phyloP scores from a whole-genome alignment of 169 alveolate species.

The Miamiensis avidus region DNA sequence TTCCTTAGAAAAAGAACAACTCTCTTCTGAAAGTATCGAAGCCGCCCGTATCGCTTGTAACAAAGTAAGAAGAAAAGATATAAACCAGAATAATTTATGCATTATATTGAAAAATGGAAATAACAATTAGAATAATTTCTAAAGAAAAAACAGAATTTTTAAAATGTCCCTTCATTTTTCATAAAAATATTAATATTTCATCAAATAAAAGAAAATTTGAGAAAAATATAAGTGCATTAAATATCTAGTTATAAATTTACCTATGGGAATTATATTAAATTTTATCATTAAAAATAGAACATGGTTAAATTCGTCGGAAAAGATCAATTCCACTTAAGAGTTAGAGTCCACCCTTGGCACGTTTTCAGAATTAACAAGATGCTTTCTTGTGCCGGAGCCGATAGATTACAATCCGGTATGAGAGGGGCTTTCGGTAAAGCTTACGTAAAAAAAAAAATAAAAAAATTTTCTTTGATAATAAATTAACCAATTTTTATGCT shows the following conservation, averaged over 20 bases:
- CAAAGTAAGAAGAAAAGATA: slow-evolving; percentile 61
- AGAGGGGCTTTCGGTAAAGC: slow-evolving; percentile 99
- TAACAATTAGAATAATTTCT: too few relatives aligned
- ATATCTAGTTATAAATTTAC: too few relatives aligned
- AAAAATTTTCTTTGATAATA: slow-evolving; percentile 71
- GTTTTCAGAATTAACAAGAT: slow-evolving; percentile 99
- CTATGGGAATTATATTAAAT: too few relatives aligned
- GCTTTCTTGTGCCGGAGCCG: slow-evolving; percentile 99
- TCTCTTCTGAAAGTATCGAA: slow-evolving; percentile 99
- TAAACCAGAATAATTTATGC: too few relatives aligned
- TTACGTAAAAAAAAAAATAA: slow-evolving; percentile 80
- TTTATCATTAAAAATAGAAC: slow-evolving; percentile 49
- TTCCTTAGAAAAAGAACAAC: slow-evolving; percentile 98
- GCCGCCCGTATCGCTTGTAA: slow-evolving; percentile 99
- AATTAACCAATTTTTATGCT: neutral
- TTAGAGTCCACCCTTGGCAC: slow-evolving; percentile 99
- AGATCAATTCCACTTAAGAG: slow-evolving; percentile 98
- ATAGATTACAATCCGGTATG: slow-evolving; percentile 99
- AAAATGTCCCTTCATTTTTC: too few relatives aligned
- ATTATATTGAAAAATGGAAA: slow-evolving; percentile 26
- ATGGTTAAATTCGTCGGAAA: slow-evolving; percentile 96
- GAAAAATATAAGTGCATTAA: too few relatives aligned
- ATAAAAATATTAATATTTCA: too few relatives aligned
- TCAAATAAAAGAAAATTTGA: too few relatives aligned
- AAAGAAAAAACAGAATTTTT: slow-evolving; percentile 8